Conservation (phyloP, 1,284 basidiomycete genomes). For the Athelia sp. region DNA sequence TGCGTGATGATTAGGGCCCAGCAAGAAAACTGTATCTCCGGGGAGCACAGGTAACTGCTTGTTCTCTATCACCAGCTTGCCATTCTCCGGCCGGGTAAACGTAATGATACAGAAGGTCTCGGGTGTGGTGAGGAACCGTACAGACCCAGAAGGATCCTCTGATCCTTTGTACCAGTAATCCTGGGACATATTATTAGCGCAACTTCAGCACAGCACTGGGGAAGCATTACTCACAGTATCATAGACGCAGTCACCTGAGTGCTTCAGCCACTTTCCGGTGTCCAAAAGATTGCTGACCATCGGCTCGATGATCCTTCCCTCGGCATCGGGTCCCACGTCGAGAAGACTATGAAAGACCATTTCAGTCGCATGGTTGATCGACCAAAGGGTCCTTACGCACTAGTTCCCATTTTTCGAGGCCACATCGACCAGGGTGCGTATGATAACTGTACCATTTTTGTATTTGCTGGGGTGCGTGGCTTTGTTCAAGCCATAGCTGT, state of each 20-base stretch:
- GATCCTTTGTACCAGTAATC: conserved; percentile 37
- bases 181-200: conserved; percentile 15
- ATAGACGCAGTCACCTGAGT: conserved; percentile 47
- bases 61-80: conserved; percentile 29
- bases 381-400: conserved; percentile 20
- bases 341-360: conserved; percentile 32
- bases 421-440: conserved; percentile 49
- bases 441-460: conserved; percentile 41
- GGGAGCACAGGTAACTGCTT: conserved; percentile 40
- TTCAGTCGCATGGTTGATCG: background rate
- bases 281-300: conserved; percentile 43
- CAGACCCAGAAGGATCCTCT: conserved; percentile 24
- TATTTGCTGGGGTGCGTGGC: conserved; percentile 40
- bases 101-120: conserved; percentile 48
- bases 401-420: conserved; percentile 54
- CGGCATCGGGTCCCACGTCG: conserved; percentile 49
- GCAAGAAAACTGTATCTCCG: conserved; percentile 37
- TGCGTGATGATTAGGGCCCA: conserved; percentile 32
- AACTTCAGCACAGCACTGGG: background rate
- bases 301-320: conserved; percentile 44
- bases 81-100: conserved; percentile 30
- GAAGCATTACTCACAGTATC: conserved; percentile 30
- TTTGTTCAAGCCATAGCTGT: conserved; percentile 39
- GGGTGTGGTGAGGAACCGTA: conserved; percentile 46
- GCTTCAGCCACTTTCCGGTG: conserved; percentile 45